These are phyloP conservation scores for Mallotus japonicus DNA, from an alignment of 441 rosid genomes.

Conservation along the genomic window DNA sequence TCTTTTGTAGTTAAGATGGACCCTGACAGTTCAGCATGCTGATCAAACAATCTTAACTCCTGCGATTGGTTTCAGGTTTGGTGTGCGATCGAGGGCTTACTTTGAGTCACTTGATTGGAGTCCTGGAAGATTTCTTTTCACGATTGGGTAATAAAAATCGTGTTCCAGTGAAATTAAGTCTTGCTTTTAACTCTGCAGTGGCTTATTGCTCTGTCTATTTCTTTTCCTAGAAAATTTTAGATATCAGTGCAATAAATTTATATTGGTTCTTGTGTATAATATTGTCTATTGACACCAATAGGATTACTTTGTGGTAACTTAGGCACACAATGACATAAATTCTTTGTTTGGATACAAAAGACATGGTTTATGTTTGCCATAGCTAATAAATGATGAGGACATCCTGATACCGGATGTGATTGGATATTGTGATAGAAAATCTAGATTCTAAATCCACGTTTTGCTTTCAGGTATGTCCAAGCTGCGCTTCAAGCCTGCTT, in stretches of 20 bases:
- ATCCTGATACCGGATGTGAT: slow-evolving; percentile 3
- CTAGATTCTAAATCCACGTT: neutral
- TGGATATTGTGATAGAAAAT: neutral
- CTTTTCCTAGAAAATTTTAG: neutral
- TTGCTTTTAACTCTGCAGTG: neutral
- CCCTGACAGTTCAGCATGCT: neutral
- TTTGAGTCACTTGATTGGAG: slow-evolving; percentile 88
- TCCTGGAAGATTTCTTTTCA: slow-evolving; percentile 78
- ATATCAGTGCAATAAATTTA: neutral
- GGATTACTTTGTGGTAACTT: neutral
- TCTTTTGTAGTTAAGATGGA: neutral
- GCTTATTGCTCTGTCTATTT: neutral
- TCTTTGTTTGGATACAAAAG: neutral
- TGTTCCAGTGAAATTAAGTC: neutral
- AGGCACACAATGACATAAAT: neutral
- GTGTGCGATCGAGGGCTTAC: slow-evolving; percentile 91
- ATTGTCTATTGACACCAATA: neutral
- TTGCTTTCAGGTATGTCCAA: slow-evolving; percentile 72
- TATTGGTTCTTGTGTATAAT: neutral
- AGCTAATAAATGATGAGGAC: no score
- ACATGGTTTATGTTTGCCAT: neutral
- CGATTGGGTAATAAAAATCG: slow-evolving; percentile 56
- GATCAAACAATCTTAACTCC: neutral
- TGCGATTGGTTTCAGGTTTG: slow-evolving; percentile 57
- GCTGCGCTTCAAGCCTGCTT: slow-evolving; percentile 89